Evolutionary conservation across 2,329 filamentous ascomycete species (phyloP), one percentile per base, ranked within the genome.

Genomic region (Ophiostoma piceae): DNA sequence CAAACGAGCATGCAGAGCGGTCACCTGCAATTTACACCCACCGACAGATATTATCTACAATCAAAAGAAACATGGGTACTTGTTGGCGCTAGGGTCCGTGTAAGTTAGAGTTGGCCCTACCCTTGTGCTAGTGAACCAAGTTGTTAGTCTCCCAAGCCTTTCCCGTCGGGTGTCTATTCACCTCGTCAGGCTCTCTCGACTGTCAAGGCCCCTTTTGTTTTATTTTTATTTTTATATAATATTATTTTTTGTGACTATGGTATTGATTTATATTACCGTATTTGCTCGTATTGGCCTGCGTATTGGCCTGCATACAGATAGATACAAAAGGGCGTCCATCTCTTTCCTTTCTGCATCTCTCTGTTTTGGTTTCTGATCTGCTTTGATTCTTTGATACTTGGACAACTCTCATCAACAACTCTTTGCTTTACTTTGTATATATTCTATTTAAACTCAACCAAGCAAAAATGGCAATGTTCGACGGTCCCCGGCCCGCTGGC

Each of bases 401-500:
- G 3, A 22, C 9, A 35, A 35, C 5, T 35, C 35, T 35, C 35
- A 35, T 22, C 47, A 8, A 51, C 47, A 5, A 19, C 9, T 8
- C 4, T n/a, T 9, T n/a, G n/a, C n/a, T n/a, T 41, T 41, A 39
- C 3, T 14, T 14, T 14, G 11, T 41, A 41, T 41, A 14, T 41
- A 41, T 3, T 41, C 14, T 41, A 41, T 14, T 14, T 14, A 41
- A 3, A 12, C 2, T 2, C 39, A 12, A 41, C 1, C 11, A 12
- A 41, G 4, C 51, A 57, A 22, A 22, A 26, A 57, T 57, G 51
- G 51, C n/a, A 37, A 22, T 66, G 64, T 66, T 66, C 26, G 32
- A 41, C 16, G 64, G 64, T 9, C 37, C 75, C 54, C 78, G 80
- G 29, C 72, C 73, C 7, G 71, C 76, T n/a, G 81, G 82, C 47